Conservation (phyloP, 1,139 yeast species). For the Lodderomyces margitis region DNA sequence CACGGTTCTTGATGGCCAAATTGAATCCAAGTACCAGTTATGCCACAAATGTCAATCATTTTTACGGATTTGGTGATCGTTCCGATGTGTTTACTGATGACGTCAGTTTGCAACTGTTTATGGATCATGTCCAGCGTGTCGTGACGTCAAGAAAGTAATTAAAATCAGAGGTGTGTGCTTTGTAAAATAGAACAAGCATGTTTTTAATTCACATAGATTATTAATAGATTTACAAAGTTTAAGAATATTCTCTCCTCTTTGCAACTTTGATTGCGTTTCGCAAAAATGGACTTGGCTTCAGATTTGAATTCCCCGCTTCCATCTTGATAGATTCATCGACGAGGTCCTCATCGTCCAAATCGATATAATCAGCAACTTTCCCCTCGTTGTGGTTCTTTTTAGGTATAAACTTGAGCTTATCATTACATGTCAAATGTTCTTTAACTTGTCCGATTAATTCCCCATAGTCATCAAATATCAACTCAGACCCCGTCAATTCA, state of each 20-base stretch:
- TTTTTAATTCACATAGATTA: too few species aligned
- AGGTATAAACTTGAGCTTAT: constrained; percentile 2
- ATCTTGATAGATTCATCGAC: not conserved
- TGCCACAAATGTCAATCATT: constrained; percentile 37
- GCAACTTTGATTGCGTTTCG: constrained; percentile 30
- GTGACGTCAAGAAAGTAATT: constrained; percentile 20
- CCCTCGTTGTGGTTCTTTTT: not conserved
- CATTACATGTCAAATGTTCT: constrained; percentile 28
- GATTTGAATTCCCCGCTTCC: not conserved
- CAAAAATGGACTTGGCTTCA: constrained; percentile 25
- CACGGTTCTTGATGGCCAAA: constrained; percentile 72
- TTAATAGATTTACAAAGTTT: not conserved
- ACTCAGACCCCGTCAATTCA: constrained; percentile 78
- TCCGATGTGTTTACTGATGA: constrained; percentile 64
- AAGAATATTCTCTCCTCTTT: constrained; percentile 16
- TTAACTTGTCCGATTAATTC: constrained; percentile 44
- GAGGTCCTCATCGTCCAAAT: not conserved
- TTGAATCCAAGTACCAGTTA: constrained; percentile 71
- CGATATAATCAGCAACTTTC: not conserved
- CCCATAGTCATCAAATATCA: constrained; percentile 60
- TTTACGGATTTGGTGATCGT: constrained; percentile 32
- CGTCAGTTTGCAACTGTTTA: constrained; percentile 63
- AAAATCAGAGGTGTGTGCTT: too few species aligned
- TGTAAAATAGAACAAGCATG: too few species aligned
- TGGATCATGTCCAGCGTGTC: constrained; percentile 52